Conservation (phyloP, 2,329 filamentous ascomycete species). For the Clonostachys byssicola region DNA sequence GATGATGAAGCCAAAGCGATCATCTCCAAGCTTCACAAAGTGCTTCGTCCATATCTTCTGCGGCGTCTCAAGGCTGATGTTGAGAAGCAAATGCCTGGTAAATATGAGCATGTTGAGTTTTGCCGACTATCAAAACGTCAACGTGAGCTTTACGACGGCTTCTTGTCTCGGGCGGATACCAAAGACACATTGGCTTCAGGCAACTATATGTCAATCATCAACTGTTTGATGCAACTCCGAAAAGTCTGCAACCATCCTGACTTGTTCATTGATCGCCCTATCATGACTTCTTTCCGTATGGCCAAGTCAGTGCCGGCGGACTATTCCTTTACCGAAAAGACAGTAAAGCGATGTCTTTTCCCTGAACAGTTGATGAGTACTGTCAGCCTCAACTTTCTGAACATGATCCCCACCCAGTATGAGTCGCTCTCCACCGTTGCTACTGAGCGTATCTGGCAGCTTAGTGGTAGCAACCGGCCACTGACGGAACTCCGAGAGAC, state of each 20-base stretch:
- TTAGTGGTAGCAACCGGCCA: conserved; percentile 61
- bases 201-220: conserved; percentile 97
- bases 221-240: conserved; percentile 93
- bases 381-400: conserved; percentile 73
- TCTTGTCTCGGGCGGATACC: conserved; percentile 86
- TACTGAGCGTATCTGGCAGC: conserved; percentile 53
- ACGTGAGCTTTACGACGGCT: conserved; percentile 92
- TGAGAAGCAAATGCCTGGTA: conserved; percentile 97
- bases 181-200: conserved; percentile 84
- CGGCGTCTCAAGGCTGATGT: conserved; percentile 92
- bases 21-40: conserved; percentile 89
- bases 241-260: conserved; percentile 99
- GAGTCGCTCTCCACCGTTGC: conserved; percentile 57
- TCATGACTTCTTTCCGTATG: conserved; percentile 97
- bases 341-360: conserved; percentile 65
- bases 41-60: conserved; percentile 86
- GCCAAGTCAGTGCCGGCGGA: conserved; percentile 69
- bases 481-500: conserved; percentile 69
- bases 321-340: conserved; percentile 68
- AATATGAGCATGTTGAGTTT: conserved; percentile 96
- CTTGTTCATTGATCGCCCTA: conserved; percentile 90
- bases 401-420: conserved; percentile 68
- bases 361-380: conserved; percentile 55
- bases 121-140: conserved; percentile 94
- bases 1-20: conserved; percentile 91